Conservation (phyloP, 768 basidiomycete genomes). For the Leccinum imitatum region DNA sequence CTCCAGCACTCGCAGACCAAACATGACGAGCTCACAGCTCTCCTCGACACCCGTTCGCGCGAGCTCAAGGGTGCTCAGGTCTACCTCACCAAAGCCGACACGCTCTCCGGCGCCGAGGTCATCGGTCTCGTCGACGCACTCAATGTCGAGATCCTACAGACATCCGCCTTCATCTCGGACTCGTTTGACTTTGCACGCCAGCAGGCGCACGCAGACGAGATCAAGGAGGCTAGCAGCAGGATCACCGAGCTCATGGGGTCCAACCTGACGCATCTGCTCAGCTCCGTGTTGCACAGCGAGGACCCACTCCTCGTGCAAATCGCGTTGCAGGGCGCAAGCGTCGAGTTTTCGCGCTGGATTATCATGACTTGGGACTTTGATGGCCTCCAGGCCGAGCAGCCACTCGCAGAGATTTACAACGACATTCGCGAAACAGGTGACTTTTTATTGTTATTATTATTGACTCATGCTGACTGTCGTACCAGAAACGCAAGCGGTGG, state of each 20-base stretch:
- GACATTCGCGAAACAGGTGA: conserved; percentile 45
- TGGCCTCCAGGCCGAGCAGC: conserved; percentile 29
- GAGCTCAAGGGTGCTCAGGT: conserved; percentile 44
- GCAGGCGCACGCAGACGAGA: conserved; percentile 19
- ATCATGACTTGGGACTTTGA: conserved; percentile 37
- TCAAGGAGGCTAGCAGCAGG: conserved; percentile 28
- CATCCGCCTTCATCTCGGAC: conserved; percentile 45
- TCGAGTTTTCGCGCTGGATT: conserved; percentile 35
- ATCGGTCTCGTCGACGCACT: conserved; percentile 38
- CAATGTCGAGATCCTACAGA: conserved; percentile 50
- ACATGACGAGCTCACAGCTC: conserved; percentile 29
- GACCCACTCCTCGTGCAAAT: conserved; percentile 42
- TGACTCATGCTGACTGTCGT: neutral
- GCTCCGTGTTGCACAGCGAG: conserved; percentile 25
- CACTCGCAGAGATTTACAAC: conserved; percentile 35
- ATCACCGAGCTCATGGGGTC: conserved; percentile 35
- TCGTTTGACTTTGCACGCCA: conserved; percentile 33
- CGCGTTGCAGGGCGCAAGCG: conserved; percentile 35
- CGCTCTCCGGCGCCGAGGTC: conserved; percentile 45
- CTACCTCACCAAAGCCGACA: conserved; percentile 45
- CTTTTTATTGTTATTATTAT: neutral
- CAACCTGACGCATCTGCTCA: conserved; percentile 26
- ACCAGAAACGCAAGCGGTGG: conserved; percentile 49
- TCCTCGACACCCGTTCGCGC: conserved; percentile 34
- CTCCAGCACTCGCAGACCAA: conserved; percentile 25